These are phyloP conservation scores for Clavispora vitiphila DNA, from an alignment of 805 yeast species.

Conservation along the genomic window DNA sequence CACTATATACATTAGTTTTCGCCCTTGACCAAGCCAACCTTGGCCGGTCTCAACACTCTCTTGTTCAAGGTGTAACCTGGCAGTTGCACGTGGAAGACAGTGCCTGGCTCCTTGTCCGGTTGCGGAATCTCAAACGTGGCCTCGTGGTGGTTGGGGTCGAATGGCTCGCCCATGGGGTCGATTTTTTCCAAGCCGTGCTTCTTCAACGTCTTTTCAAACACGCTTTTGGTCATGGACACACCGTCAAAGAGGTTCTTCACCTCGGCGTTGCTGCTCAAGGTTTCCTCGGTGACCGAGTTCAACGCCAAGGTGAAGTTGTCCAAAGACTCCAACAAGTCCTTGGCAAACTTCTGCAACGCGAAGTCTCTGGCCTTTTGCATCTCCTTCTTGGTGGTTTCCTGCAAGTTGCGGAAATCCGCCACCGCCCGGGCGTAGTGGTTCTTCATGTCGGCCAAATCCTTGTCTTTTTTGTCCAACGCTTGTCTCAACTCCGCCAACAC, in stretches of 20 bases:
- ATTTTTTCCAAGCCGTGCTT: slow-evolving; percentile 78
- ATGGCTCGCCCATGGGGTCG: slow-evolving; percentile 77
- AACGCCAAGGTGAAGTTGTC: slow-evolving; percentile 90
- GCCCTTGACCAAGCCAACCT: slow-evolving; percentile 86
- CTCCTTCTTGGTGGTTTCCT: slow-evolving; percentile 84
- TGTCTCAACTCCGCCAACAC: slow-evolving; percentile 39
- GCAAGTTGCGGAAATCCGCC: slow-evolving; percentile 91
- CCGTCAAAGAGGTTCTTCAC: slow-evolving; percentile 79
- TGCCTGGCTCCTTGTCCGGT: slow-evolving; percentile 86
- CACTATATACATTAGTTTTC: slow-evolving; percentile 10
- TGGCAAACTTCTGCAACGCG: slow-evolving; percentile 89
- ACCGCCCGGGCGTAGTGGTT: slow-evolving; percentile 77
- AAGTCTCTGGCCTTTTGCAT: slow-evolving; percentile 82
- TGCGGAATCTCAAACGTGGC: slow-evolving; percentile 86
- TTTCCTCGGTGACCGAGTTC: slow-evolving; percentile 61
- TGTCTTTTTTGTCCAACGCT: slow-evolving; percentile 56
- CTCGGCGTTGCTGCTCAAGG: slow-evolving; percentile 37
- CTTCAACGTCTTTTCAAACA: slow-evolving; percentile 76
- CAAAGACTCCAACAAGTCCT: slow-evolving; percentile 80
- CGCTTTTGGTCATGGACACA: slow-evolving; percentile 81
- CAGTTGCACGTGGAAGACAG: slow-evolving; percentile 90
- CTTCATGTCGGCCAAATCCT: slow-evolving; percentile 75
- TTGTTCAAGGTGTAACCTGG: slow-evolving; percentile 81
- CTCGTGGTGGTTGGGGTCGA: slow-evolving; percentile 90
- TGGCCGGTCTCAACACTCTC: slow-evolving; percentile 90